Evolutionary conservation across 148 eudicot genomes (phyloP).

Genomic region (Cornus kousa): DNA sequence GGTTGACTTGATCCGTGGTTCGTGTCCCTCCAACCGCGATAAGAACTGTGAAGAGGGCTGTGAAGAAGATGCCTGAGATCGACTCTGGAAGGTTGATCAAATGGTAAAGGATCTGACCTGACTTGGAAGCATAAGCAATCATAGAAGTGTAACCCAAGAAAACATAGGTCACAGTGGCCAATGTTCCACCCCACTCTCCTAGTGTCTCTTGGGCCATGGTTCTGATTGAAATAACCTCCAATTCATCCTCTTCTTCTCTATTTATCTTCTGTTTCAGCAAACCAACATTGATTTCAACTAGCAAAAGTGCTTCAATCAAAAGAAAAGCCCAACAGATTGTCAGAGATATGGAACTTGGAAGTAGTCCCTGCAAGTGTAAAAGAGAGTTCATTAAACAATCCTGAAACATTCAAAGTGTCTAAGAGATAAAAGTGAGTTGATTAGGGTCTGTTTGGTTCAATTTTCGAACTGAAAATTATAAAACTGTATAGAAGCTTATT

Average conservation of each 20-base stretch:
- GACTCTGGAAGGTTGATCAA: conserved; percentile 47
- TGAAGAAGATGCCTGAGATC: conserved; percentile 42
- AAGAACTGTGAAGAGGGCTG: conserved; percentile 36
- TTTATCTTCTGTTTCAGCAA: conserved; percentile 34
- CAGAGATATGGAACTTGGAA: conserved; percentile 57
- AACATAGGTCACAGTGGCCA: conserved; percentile 46
- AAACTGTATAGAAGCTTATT: no score
- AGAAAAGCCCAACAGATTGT: conserved; percentile 58
- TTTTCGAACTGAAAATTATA: no score
- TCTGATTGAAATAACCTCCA: conserved; percentile 54
- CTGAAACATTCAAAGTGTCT: no score
- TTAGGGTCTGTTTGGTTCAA: no score
- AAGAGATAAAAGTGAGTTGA: no score
- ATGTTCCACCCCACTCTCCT: conserved; percentile 53
- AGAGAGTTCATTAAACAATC: neutral
- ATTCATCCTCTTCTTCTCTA: conserved; percentile 18
- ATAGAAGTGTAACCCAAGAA: conserved; percentile 59
- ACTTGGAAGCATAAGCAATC: conserved; percentile 62
- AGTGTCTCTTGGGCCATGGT: conserved; percentile 68
- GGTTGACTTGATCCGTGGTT: conserved; percentile 54
- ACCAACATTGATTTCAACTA: conserved; percentile 55
- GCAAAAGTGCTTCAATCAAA: conserved; percentile 47
- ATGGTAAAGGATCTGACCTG: conserved; percentile 52
- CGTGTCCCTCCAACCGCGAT: conserved; percentile 48
- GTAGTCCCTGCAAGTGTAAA: conserved; percentile 35